A percentile compares a stretch with the other conserved stretches of the same genome.
These are phyloP conservation scores for Saprolegnia parasitica DNA, from an alignment of 352 stramenopile genomes.

Conservation along the genomic window DNA sequence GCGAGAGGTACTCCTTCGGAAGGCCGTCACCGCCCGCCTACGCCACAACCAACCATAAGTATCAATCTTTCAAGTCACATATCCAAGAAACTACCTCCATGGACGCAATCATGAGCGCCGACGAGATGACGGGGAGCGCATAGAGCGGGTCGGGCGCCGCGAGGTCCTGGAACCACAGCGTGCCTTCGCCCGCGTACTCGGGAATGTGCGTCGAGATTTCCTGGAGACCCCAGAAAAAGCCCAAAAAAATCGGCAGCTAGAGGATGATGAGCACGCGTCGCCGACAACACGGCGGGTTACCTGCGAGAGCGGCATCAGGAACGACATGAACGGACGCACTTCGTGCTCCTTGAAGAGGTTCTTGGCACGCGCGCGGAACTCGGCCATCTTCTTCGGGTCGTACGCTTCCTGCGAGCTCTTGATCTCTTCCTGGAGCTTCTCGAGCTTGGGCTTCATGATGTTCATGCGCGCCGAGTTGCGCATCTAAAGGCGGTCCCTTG, in stretches of 20 bases:
- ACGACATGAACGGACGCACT: slow-evolving; percentile 68
- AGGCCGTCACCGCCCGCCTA: slow-evolving; percentile 61
- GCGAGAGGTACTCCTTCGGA: slow-evolving; percentile 53
- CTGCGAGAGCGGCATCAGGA: slow-evolving; percentile 62
- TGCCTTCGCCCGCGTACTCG: slow-evolving; percentile 64
- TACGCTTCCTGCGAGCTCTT: slow-evolving; percentile 43
- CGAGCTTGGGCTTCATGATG: slow-evolving; percentile 73
- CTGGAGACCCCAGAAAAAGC: slow-evolving; percentile 81
- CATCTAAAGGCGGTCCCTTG: slow-evolving; percentile 38
- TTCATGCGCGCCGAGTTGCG: slow-evolving; percentile 84
- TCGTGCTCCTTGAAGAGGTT: slow-evolving; percentile 78
- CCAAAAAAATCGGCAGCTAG: slow-evolving; percentile 80
- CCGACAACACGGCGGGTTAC: slow-evolving; percentile 23
- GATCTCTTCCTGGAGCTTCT: slow-evolving; percentile 73
- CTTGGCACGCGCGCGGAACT: slow-evolving; percentile 46
- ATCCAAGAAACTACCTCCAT: no score
- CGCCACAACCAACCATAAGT: no score
- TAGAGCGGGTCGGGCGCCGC: slow-evolving; percentile 64
- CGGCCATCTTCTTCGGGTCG: slow-evolving; percentile 42
- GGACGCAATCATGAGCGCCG: slow-evolving; percentile 67
- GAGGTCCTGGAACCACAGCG: slow-evolving; percentile 80
- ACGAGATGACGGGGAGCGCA: slow-evolving; percentile 73
- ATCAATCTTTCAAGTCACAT: no score
- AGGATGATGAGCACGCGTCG: background rate
- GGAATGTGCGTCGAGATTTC: slow-evolving; percentile 76